Percentiles rank a stretch among this genome's conserved stretches.
Conservation (phyloP, 257 asterid species). For the Solanum ossicruentum region DNA sequence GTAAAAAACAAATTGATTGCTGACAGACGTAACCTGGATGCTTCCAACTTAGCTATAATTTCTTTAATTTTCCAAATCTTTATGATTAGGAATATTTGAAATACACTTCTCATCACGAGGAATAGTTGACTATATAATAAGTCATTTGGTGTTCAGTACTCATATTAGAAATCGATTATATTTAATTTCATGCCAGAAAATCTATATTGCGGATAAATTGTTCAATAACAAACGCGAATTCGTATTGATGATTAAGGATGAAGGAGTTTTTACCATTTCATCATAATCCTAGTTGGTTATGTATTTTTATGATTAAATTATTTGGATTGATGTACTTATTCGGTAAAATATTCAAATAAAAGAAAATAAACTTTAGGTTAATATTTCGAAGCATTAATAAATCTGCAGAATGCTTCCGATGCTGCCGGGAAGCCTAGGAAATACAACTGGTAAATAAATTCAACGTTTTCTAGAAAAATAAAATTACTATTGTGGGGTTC, state of each 20-base stretch:
- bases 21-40: conserved; percentile 9
- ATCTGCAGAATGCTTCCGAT: conserved; percentile 2
- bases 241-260: rapidly evolving
- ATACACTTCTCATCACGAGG: conserved; percentile 8
- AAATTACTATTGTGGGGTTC: neutral
- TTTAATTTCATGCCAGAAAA: rapidly evolving
- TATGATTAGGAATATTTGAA: neutral
- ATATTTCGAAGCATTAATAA: neutral
- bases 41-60: conserved; percentile 17
- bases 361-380: neutral
- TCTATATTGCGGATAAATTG: rapidly evolving
- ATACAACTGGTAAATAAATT: neutral
- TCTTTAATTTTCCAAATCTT: neutral
- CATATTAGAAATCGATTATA: too few relatives aligned
- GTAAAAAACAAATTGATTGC: neutral
- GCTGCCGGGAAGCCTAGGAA: conserved; percentile 16
- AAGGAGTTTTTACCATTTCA: too few relatives aligned
- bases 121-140: conserved; percentile 19
- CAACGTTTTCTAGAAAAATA: neutral
- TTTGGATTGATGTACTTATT: too few relatives aligned
- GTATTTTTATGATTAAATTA: neutral
- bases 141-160: too few relatives aligned
- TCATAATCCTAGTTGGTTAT: too few relatives aligned
- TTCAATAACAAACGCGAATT: too few relatives aligned
- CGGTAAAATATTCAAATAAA: neutral